Conservation (phyloP, 2,329 filamentous ascomycete genomes). For the Bipolaris victoriae region DNA sequence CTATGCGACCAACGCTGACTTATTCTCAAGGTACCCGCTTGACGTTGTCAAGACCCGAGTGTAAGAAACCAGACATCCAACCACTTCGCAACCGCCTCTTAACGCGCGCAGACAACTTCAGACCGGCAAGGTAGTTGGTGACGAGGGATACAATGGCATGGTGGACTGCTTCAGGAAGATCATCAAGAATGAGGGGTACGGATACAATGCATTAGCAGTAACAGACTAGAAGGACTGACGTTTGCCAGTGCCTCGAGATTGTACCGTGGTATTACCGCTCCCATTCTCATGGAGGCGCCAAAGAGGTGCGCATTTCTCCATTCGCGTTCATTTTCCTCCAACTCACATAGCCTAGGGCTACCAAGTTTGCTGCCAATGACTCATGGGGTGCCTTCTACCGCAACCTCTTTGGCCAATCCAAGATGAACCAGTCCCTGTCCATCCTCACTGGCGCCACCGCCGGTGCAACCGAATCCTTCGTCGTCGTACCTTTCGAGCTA, state of each 20-base stretch:
- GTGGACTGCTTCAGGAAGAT: slow-evolving; percentile 98
- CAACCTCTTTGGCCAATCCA: slow-evolving; percentile 77
- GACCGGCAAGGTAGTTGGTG: slow-evolving; percentile 72
- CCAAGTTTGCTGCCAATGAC: slow-evolving; percentile 99
- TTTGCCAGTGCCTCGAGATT: slow-evolving; percentile 75
- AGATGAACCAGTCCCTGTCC: slow-evolving; percentile 92
- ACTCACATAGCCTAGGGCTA: slow-evolving; percentile 65
- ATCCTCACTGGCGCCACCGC: slow-evolving; percentile 93
- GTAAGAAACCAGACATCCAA: slow-evolving; percentile 60
- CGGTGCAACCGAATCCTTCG: slow-evolving; percentile 93
- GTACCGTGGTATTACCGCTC: slow-evolving; percentile 93
- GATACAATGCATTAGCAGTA: slow-evolving; percentile 25
- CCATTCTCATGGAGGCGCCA: slow-evolving; percentile 96
- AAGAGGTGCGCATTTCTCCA: slow-evolving; percentile 62
- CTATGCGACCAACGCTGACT: slow-evolving; percentile 2
- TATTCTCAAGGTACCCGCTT: slow-evolving; percentile 83
- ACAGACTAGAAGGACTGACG: slow-evolving; percentile 20
- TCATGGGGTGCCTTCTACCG: slow-evolving; percentile 97
- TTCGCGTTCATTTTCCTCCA: not conserved
- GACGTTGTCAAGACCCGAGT: slow-evolving; percentile 98
- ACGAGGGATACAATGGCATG: slow-evolving; percentile 95
- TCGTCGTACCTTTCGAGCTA: slow-evolving; percentile 97
- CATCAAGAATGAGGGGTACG: slow-evolving; percentile 88
- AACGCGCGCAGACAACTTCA: slow-evolving; percentile 75
- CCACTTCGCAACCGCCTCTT: slow-evolving; percentile 22